Evolutionary conservation across 2,329 filamentous ascomycete genomes (phyloP).

Genomic region (Aspergillus ustus): DNA sequence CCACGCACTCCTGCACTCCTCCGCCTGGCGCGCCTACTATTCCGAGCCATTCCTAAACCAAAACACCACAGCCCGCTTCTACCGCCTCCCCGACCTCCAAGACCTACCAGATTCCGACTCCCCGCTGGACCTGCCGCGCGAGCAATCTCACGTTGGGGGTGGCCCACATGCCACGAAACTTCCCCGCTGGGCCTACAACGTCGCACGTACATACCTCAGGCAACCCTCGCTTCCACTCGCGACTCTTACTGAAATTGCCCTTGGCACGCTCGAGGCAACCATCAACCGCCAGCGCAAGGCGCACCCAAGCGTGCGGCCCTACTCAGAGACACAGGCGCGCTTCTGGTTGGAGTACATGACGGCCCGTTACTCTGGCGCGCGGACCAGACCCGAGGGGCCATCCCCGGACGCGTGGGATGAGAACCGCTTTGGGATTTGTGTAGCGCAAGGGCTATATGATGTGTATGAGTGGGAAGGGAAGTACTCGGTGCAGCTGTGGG

Average conservation of each 20-base stretch:
- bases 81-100: constrained; percentile 28
- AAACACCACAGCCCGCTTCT: constrained; percentile 27
- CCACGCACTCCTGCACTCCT: constrained; percentile 22
- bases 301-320: constrained; percentile 19
- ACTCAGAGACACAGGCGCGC: constrained; percentile 27
- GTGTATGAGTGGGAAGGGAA: constrained; percentile 21
- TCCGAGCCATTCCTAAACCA: constrained; percentile 23
- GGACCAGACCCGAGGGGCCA: constrained; percentile 3
- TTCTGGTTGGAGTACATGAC: constrained; percentile 28
- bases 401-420: constrained; percentile 18
- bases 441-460: constrained; percentile 24
- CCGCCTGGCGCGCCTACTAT: constrained; percentile 20
- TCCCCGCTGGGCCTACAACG: constrained; percentile 26
- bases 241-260: constrained; percentile 25
- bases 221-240: constrained; percentile 21
- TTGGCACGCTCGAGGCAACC: constrained; percentile 25
- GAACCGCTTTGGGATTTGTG: constrained; percentile 21
- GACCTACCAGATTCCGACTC: constrained; percentile 26
- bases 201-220: constrained; percentile 19
- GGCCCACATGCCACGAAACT: constrained; percentile 23
- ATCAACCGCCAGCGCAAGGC: constrained; percentile 21
- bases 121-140: constrained; percentile 21
- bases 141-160: constrained; percentile 11
- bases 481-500: constrained; percentile 22
- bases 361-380: constrained; percentile 3